These are phyloP conservation scores for Dunaliella primolecta DNA, from an alignment of 139 green algal species.

Conservation along the genomic window DNA sequence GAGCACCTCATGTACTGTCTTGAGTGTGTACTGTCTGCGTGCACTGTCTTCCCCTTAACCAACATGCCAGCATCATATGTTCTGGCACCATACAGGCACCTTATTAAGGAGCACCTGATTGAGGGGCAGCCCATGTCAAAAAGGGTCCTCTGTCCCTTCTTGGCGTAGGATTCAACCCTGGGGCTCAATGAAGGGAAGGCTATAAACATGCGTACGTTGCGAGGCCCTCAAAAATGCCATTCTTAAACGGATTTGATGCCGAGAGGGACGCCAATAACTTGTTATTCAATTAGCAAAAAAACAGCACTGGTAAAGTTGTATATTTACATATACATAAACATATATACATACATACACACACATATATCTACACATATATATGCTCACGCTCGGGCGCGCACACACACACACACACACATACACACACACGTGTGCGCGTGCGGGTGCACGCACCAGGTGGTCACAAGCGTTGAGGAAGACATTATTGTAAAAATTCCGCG, in stretches of 20 bases:
- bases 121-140: too few species aligned
- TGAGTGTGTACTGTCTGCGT: too few species aligned
- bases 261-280: background rate
- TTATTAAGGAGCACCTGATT: too few species aligned
- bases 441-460: background rate
- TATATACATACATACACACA: background rate
- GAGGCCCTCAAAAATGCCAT: background rate
- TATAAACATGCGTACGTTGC: background rate
- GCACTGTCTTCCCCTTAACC: too few species aligned
- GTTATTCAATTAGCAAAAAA: background rate
- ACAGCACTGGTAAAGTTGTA: background rate
- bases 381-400: background rate
- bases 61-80: too few species aligned
- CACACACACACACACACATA: background rate
- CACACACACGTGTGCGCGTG: background rate
- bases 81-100: too few species aligned
- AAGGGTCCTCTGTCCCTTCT: background rate
- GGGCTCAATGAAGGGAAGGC: background rate
- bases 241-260: background rate
- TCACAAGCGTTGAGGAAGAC: background rate
- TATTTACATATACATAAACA: background rate
- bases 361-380: background rate
- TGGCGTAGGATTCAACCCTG: background rate
- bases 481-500: background rate
- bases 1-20: too few species aligned